Percentiles rank a stretch among this genome's conserved stretches.
phyloP scores from a whole-genome alignment of 352 stramenopile species.

The Pythium volutum region DNA sequence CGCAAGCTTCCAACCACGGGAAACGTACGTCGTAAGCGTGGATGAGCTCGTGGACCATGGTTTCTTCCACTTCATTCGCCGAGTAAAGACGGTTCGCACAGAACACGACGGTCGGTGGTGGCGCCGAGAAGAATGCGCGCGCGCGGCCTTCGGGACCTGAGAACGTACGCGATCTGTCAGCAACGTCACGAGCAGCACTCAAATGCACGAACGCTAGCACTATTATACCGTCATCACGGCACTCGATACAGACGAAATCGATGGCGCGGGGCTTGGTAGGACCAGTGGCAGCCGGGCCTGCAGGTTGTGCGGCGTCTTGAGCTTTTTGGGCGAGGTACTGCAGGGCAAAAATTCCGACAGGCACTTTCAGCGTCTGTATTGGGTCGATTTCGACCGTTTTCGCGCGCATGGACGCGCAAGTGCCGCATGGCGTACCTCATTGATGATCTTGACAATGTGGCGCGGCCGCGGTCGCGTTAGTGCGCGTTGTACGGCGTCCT shows the following conservation, averaged over 20 bases:
- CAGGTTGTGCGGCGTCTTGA: constrained; percentile 18
- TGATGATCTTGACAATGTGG: constrained; percentile 73
- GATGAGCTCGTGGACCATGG: constrained; percentile 84
- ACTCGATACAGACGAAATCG: constrained; percentile 80
- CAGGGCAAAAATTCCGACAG: not conserved
- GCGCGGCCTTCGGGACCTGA: constrained; percentile 70
- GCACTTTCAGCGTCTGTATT: not conserved
- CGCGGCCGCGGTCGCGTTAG: constrained; percentile 66
- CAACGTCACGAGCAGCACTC: not conserved
- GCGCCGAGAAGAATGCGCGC: constrained; percentile 80
- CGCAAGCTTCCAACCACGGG: not conserved
- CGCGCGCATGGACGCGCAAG: not conserved
- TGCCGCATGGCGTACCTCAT: constrained; percentile 33
- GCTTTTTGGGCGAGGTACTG: constrained; percentile 53
- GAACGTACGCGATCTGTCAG: not conserved
- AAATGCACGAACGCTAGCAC: not conserved
- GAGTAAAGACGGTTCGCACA: constrained; percentile 80
- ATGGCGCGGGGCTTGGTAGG: constrained; percentile 24
- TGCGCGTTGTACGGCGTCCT: constrained; percentile 72
- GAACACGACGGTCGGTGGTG: constrained; percentile 77
- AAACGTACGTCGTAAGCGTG: constrained; percentile 76
- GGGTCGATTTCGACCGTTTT: not conserved
- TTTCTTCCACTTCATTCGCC: constrained; percentile 69
- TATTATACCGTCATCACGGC: constrained; percentile 66
- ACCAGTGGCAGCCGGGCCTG: not conserved